A percentile compares a stretch with the other conserved stretches of the same genome.
phyloP scores from a whole-genome alignment of 2,329 filamentous ascomycete genomes.

The Elsinoe ampelina region DNA sequence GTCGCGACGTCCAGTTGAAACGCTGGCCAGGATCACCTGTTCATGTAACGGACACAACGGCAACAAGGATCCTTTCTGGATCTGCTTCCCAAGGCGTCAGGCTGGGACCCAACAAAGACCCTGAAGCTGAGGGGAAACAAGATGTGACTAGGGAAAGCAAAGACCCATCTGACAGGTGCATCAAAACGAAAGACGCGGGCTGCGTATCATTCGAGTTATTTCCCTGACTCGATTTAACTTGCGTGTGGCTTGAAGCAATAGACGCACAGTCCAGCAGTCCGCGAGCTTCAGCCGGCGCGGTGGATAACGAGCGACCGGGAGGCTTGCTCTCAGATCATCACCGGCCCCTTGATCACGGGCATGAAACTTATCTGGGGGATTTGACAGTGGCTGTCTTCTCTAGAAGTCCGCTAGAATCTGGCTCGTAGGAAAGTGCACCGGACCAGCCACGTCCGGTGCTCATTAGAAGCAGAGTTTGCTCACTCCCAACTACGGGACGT shows the following conservation, averaged over 20 bases:
- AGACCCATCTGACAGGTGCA: slow-evolving; percentile 8
- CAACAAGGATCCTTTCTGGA: not conserved
- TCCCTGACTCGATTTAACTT: slow-evolving; percentile 12
- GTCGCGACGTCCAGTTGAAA: not conserved
- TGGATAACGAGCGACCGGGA: not conserved
- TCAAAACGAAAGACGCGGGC: slow-evolving; percentile 9
- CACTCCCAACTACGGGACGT: not conserved
- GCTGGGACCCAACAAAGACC: not conserved
- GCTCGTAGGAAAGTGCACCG: not conserved
- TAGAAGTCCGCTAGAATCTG: slow-evolving; percentile 12
- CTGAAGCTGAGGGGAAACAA: slow-evolving; percentile 5
- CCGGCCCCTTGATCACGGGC: not conserved
- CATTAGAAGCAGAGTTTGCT: not conserved
- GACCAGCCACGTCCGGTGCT: not conserved
- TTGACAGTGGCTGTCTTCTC: slow-evolving; percentile 6
- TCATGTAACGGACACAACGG: slow-evolving; percentile 2
- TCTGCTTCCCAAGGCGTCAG: not conserved
- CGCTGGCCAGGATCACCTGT: slow-evolving; percentile 8
- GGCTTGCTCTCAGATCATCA: slow-evolving; percentile 6
- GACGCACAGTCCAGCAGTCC: slow-evolving; percentile 11
- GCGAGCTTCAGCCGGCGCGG: slow-evolving; percentile 8
- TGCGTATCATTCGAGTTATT: slow-evolving; percentile 9
- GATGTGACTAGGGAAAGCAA: slow-evolving; percentile 3
- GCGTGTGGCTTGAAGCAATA: slow-evolving; percentile 4
- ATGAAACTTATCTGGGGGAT: slow-evolving; percentile 13